phyloP scores from a whole-genome alignment of 495 filamentous ascomycete genomes.

The Immersiella caudata region DNA sequence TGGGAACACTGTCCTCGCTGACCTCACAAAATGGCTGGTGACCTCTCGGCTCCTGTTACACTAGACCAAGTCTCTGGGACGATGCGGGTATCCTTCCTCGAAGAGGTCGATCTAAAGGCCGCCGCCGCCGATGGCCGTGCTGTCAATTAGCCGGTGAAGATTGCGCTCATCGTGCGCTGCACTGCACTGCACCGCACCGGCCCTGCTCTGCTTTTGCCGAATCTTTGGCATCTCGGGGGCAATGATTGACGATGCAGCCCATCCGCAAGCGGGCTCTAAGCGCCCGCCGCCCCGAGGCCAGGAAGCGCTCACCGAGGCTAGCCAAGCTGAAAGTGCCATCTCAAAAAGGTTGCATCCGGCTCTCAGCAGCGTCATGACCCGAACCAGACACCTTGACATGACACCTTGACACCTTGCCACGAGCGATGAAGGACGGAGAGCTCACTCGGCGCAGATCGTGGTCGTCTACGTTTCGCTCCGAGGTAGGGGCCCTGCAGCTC shows the following conservation, averaged over 20 bases:
- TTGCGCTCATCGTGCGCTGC: not conserved
- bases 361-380: conserved; percentile 1
- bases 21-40: not conserved
- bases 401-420: conserved; percentile 1
- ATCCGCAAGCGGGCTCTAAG: not conserved
- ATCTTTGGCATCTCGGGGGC: not conserved
- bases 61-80: conserved; percentile 10
- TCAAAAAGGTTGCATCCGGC: conserved; percentile 15
- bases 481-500: conserved; percentile 24
- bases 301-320: conserved; percentile 15
- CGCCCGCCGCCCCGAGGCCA: conserved; percentile 15
- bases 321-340: conserved; percentile 17
- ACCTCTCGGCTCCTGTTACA: conserved; percentile 14
- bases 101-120: conserved; percentile 11
- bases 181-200: too few relatives aligned
- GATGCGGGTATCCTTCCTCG: conserved; percentile 10
- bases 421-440: conserved; percentile 10
- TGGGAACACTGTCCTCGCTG: not conserved
- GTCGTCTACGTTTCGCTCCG: conserved; percentile 19
- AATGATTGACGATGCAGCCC: not conserved
- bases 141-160: not conserved
- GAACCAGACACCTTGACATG: conserved; percentile 4
- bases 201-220: not conserved
- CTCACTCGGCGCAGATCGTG: conserved; percentile 18
- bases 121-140: conserved; percentile 3